Conservation (phyloP, 805 yeast genomes). For the Ascoidea tarda region DNA sequence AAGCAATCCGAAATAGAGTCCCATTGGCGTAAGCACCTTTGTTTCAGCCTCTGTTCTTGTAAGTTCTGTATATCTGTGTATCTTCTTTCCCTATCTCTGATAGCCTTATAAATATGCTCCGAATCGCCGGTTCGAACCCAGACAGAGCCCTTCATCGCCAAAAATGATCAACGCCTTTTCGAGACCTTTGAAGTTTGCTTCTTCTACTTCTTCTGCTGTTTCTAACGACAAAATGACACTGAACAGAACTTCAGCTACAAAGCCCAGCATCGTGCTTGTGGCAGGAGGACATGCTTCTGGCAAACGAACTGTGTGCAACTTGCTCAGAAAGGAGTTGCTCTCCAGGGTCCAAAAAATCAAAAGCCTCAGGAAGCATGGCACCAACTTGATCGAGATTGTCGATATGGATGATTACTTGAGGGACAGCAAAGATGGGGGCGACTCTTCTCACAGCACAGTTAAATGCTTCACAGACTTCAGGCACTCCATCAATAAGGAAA, state of each 20-base stretch:
- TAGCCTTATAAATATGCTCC: not conserved
- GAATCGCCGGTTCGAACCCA: too few relatives aligned
- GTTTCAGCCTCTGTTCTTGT: not conserved
- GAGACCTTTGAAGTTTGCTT: not conserved
- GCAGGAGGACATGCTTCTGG: slow-evolving; percentile 11
- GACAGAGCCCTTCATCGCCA: too few relatives aligned
- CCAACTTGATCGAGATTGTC: slow-evolving; percentile 1
- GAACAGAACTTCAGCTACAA: not conserved
- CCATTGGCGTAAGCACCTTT: slow-evolving; percentile 3
- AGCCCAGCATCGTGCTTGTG: slow-evolving; percentile 5
- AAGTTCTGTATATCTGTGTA: not conserved
- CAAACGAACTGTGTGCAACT: slow-evolving; percentile 5
- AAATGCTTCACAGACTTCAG: not conserved
- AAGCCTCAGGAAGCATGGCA: not conserved
- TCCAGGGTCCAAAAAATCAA: not conserved
- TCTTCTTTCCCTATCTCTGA: not conserved
- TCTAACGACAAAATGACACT: not conserved
- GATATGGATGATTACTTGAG: slow-evolving; percentile 5
- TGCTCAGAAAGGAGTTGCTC: slow-evolving; percentile 1
- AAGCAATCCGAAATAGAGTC: slow-evolving; percentile 33
- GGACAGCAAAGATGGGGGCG: not conserved
- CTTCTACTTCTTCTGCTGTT: not conserved
- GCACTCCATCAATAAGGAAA: not conserved
- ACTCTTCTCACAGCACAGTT: not conserved
- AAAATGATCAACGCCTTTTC: too few relatives aligned